phyloP scores from a whole-genome alignment of 805 yeast genomes.

The Wickerhamiella bombiphila region DNA sequence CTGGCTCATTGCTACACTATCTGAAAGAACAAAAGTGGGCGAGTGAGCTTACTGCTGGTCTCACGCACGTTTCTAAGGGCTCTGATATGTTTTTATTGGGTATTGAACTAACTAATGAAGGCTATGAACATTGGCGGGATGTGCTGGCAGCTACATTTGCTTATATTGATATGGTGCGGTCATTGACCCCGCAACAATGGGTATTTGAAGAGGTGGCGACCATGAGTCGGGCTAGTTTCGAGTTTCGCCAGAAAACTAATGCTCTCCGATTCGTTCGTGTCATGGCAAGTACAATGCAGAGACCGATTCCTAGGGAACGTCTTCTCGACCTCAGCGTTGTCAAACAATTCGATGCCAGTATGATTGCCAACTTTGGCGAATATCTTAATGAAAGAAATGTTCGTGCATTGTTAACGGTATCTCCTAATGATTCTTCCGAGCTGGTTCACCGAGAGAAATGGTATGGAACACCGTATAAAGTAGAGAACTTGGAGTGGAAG shows the following conservation, averaged over 20 bases:
- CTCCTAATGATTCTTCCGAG: conserved; percentile 35
- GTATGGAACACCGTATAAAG: conserved; percentile 77
- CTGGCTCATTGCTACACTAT: conserved; percentile 62
- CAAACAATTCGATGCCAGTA: conserved; percentile 42
- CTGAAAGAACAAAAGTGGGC: conserved; percentile 71
- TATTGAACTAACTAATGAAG: conserved; percentile 62
- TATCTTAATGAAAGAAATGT: conserved; percentile 46
- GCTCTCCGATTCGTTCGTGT: conserved; percentile 61
- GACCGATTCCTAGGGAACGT: conserved; percentile 47
- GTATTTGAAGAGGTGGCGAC: conserved; percentile 61
- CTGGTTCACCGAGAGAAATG: conserved; percentile 50
- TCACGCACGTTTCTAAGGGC: conserved; percentile 39
- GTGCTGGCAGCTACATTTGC: conserved; percentile 51
- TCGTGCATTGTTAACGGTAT: conserved; percentile 32
- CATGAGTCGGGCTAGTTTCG: conserved; percentile 54
- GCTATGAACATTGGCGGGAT: conserved; percentile 43
- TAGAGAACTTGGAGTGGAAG: conserved; percentile 25
- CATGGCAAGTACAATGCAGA: conserved; percentile 48
- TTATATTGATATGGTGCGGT: conserved; percentile 48
- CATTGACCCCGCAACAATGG: conserved; percentile 59
- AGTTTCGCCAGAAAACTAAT: conserved; percentile 62
- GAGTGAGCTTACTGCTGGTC: conserved; percentile 60
- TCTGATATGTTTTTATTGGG: conserved; percentile 53
- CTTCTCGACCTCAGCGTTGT: conserved; percentile 44
- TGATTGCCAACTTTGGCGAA: conserved; percentile 35